These are phyloP conservation scores for Aegilops speltoides DNA, from an alignment of 176 grass and related monocot genomes.

Conservation along the genomic window DNA sequence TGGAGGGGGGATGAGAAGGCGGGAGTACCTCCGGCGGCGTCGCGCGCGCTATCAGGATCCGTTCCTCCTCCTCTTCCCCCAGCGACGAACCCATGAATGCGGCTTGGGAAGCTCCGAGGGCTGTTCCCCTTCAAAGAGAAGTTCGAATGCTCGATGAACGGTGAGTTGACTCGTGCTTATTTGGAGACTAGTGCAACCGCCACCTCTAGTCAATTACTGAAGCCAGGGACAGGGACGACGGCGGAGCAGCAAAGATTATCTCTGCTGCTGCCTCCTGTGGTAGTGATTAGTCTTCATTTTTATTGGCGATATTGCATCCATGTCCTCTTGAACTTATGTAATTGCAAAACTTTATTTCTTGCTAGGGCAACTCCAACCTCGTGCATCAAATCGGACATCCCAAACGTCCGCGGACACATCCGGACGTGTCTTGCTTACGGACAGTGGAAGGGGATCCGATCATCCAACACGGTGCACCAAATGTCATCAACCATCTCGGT, in stretches of 20 bases:
- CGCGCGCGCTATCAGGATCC: slow-evolving; percentile 17
- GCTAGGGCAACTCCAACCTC: too few relatives aligned
- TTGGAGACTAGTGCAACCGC: not conserved
- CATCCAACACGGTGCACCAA: too few relatives aligned
- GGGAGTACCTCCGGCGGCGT: slow-evolving; percentile 35
- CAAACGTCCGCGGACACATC: too few relatives aligned
- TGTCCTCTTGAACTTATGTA: not conserved
- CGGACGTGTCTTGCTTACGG: too few relatives aligned
- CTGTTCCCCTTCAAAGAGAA: not conserved
- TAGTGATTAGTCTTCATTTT: not conserved
- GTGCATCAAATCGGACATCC: too few relatives aligned
- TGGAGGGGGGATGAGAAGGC: not conserved
- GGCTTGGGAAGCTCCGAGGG: not conserved
- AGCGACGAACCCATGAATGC: slow-evolving; percentile 40
- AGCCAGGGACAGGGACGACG: not conserved
- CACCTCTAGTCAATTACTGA: not conserved
- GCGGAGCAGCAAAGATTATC: not conserved
- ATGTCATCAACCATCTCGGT: too few relatives aligned
- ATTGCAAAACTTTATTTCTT: not conserved
- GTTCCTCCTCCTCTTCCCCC: slow-evolving; percentile 11
- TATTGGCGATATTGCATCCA: not conserved
- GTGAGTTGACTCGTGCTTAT: not conserved
- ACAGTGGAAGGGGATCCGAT: too few relatives aligned
- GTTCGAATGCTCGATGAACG: not conserved
- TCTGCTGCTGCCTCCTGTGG: not conserved